Conservation (phyloP, 345 rosid species). For the Citrus reticulata region DNA sequence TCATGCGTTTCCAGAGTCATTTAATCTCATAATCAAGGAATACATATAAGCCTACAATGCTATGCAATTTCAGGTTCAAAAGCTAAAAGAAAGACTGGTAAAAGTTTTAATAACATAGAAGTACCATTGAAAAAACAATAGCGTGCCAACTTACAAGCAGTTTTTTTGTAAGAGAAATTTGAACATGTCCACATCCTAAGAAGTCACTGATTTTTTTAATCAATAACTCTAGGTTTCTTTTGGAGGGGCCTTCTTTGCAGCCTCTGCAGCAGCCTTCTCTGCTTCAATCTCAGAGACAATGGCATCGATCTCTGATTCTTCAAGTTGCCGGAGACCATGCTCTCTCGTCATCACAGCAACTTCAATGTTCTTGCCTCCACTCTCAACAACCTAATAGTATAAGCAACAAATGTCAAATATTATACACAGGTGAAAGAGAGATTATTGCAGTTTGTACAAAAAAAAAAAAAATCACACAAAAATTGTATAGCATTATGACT, state of each 20-base stretch:
- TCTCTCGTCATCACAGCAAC: constrained; percentile 88
- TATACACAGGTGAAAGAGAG: not conserved
- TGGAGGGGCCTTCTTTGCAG: constrained; percentile 86
- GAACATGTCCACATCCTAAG: not conserved
- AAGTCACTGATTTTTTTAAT: not conserved
- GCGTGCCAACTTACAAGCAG: not conserved
- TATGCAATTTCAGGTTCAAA: not conserved
- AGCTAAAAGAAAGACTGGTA: not conserved
- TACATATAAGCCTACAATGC: no score
- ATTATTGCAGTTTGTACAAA: not conserved
- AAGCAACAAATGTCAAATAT: not conserved
- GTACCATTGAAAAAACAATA: not conserved
- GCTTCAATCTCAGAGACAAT: constrained; percentile 92
- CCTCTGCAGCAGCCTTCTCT: constrained; percentile 94
- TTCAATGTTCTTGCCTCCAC: constrained; percentile 97
- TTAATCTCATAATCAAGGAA: not conserved
- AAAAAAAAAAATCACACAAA: not conserved
- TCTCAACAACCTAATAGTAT: constrained; percentile 70
- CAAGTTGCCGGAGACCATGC: constrained; percentile 73
- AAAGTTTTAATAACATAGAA: not conserved
- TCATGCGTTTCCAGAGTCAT: not conserved
- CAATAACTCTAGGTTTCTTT: constrained; percentile 34
- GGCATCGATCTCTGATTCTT: constrained; percentile 82
- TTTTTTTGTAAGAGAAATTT: not conserved
- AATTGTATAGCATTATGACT: not conserved